A percentile compares a stretch with the other conserved stretches of the same genome.
Evolutionary conservation across 495 filamentous ascomycete genomes (phyloP).

Genomic region (Friedmanniomyces endolithicus): DNA sequence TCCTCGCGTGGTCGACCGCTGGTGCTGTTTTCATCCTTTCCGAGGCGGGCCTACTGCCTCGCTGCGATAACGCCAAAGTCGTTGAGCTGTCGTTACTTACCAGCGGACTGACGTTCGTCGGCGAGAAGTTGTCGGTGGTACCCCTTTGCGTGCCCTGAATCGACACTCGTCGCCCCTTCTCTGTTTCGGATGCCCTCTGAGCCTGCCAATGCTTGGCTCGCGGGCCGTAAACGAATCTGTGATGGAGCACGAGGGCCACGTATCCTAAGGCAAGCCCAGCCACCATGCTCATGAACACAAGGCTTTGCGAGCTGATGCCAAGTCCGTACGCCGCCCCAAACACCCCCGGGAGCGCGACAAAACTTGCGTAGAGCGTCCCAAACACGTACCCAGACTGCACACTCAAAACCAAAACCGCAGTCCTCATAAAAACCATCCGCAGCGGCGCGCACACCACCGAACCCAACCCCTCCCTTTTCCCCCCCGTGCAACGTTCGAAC

Average conservation of each 20-base stretch:
- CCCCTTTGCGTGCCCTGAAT: background rate
- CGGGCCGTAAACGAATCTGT: background rate
- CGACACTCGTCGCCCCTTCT: background rate
- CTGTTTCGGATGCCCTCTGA: background rate
- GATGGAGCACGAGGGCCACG: background rate
- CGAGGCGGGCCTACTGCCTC: background rate
- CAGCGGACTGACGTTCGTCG: background rate
- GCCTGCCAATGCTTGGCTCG: constrained; percentile 1
- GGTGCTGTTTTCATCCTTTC: background rate
- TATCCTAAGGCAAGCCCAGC: background rate
- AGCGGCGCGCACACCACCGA: constrained; percentile 4
- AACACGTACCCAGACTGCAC: constrained; percentile 28
- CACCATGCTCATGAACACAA: constrained; percentile 6
- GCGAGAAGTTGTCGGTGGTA: background rate
- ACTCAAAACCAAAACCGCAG: constrained; percentile 26
- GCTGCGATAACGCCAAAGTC: background rate
- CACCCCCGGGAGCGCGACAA: constrained; percentile 30
- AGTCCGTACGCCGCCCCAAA: constrained; percentile 2
- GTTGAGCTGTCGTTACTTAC: background rate
- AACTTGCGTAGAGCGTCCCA: constrained; percentile 29
- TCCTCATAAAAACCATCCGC: constrained; percentile 30
- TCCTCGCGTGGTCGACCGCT: background rate
- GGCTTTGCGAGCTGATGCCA: background rate
- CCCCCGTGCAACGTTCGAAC: background rate
- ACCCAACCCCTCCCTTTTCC: background rate